These are phyloP conservation scores for Dactylellina drechsleri DNA, from an alignment of 2,329 filamentous ascomycete species.

Conservation along the genomic window DNA sequence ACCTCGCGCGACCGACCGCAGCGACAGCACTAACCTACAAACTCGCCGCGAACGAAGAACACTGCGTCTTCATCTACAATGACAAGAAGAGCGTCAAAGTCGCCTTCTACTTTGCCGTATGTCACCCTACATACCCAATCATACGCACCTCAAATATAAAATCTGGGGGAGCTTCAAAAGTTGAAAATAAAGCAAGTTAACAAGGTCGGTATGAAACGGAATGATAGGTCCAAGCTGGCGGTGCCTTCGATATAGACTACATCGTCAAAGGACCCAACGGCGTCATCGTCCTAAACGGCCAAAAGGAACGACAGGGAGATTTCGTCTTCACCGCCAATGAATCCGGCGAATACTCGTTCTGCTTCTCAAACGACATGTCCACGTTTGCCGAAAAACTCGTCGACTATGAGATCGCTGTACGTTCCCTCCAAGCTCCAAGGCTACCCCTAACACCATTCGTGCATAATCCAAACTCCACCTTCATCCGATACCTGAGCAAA, in stretches of 20 bases:
- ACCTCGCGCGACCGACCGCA: conserved; percentile 69
- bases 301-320: conserved; percentile 94
- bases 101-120: conserved; percentile 97
- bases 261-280: conserved; percentile 81
- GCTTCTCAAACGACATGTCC: conserved; percentile 98
- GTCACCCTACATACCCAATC: conserved; percentile 60
- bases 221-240: conserved; percentile 98
- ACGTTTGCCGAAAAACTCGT: conserved; percentile 97
- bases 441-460: too few species aligned
- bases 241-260: conserved; percentile 97
- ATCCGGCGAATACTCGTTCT: conserved; percentile 90
- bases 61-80: conserved; percentile 90
- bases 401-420: conserved; percentile 92
- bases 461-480: not conserved
- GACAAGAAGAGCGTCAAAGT: conserved; percentile 85
- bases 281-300: conserved; percentile 82
- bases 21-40: conserved; percentile 96
- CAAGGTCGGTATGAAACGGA: conserved; percentile 6
- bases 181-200: not conserved
- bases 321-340: conserved; percentile 96
- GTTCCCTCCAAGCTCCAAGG: not conserved
- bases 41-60: conserved; percentile 87
- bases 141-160: not conserved
- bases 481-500: conserved; percentile 57
- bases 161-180: not conserved